These are phyloP conservation scores for Westerdykella ornata DNA, from an alignment of 2,329 filamentous ascomycete genomes.

Conservation along the genomic window DNA sequence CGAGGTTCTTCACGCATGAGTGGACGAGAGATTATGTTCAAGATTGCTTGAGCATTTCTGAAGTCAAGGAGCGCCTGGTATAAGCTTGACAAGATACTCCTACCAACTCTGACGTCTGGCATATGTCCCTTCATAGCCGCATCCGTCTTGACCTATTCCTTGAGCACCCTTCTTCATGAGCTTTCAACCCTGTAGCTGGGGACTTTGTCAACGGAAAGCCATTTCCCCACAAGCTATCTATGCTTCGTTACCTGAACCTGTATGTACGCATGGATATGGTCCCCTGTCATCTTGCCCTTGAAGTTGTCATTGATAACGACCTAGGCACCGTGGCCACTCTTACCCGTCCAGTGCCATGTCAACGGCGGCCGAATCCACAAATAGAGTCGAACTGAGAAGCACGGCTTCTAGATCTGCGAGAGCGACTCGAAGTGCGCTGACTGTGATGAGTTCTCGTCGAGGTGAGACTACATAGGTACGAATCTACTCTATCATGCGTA, in stretches of 20 bases:
- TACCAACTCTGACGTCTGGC: slow-evolving; percentile 22
- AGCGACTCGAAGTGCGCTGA: slow-evolving; percentile 37
- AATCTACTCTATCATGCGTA: not conserved
- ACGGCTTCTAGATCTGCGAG: slow-evolving; percentile 44
- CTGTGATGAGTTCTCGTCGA: slow-evolving; percentile 37
- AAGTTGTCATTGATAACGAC: slow-evolving; percentile 45
- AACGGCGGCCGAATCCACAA: slow-evolving; percentile 51
- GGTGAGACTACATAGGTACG: not conserved
- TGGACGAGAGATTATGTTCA: no score
- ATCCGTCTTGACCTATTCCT: slow-evolving; percentile 53
- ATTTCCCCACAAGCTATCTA: slow-evolving; percentile 49
- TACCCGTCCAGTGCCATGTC: slow-evolving; percentile 47
- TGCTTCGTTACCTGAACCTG: slow-evolving; percentile 46
- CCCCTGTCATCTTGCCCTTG: slow-evolving; percentile 27
- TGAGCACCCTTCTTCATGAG: slow-evolving; percentile 52
- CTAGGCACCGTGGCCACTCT: slow-evolving; percentile 51
- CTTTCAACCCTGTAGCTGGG: slow-evolving; percentile 53
- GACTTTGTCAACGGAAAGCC: slow-evolving; percentile 50
- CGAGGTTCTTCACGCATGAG: no score
- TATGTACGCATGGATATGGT: slow-evolving; percentile 34
- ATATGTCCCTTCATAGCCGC: slow-evolving; percentile 27
- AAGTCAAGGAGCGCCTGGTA: no score
- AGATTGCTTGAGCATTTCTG: no score
- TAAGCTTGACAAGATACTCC: not conserved
- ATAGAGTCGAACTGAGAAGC: slow-evolving; percentile 47